Evolutionary conservation across 768 basidiomycete genomes (phyloP), one percentile per base, ranked within the genome.

Genomic region (Gautieria morchelliformis): DNA sequence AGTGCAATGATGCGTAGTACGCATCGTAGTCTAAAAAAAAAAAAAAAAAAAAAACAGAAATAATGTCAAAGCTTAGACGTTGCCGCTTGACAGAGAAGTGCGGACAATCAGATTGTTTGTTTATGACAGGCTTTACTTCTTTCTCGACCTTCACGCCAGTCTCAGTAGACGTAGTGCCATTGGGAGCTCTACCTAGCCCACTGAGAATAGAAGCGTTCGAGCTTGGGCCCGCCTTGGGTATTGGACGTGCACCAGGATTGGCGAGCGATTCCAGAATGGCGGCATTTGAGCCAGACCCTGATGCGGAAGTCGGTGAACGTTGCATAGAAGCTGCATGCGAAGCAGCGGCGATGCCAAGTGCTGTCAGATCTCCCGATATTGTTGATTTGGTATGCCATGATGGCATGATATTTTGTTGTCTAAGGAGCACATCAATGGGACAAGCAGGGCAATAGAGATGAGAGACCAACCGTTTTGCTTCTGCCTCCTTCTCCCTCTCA

Each of bases 311-410:
- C 66, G 41, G 62, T 48, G 37, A 63, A 71, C 12, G 61, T 64
- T 48, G 63, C 65, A 12, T 67, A 65, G 53, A 44, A 55, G 78
- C 78, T 24, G 76, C 70, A 57, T 84, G 73, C n/a, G 79, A 82
- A 60, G 69, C 80, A 67, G 89, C 87, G 63, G 83, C 80, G 58
- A 89, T 78, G 19, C 93, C 92, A 41, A 94, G 75, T 20, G 90
- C 87, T 0, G 95, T 96, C 59, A 93, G 73, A 62, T 94, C 88
- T 9, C 93, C 93, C 4, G 92, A 85, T 60, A 99, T 92, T 3
- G 96, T 99, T 66, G 92, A 94, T 70, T 91, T 89, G 63, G 93
- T 78, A 73, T 96, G 91, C 96, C 96, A 99, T 12, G 87, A 77
- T 1, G 96, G 96, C 46, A 99, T 74, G 0, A 84, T 81, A 67